phyloP scores from a whole-genome alignment of 2,329 filamentous ascomycete species.

The Colletotrichum liaoningense region DNA sequence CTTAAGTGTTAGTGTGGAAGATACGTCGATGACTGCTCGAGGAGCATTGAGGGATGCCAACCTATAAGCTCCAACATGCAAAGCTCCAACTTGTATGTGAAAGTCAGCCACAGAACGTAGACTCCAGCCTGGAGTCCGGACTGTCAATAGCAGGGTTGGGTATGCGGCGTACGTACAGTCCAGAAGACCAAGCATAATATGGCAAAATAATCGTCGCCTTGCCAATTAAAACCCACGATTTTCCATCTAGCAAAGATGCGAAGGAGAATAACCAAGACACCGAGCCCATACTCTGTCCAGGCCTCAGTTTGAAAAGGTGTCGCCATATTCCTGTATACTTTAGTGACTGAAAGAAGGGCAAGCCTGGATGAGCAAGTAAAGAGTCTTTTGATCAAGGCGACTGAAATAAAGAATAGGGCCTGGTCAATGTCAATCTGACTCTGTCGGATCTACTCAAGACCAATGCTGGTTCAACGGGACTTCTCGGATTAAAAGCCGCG shows the following conservation, averaged over 20 bases:
- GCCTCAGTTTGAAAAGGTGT: conserved; percentile 56
- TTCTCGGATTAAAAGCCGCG: conserved; percentile 20
- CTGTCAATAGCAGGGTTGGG: no score
- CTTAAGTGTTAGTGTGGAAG: neutral
- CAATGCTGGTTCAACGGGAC: neutral
- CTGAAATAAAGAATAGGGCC: neutral
- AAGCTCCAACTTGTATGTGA: neutral
- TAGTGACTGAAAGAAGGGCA: neutral
- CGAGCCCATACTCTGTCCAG: conserved; percentile 56
- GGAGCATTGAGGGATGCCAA: neutral
- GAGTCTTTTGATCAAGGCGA: neutral
- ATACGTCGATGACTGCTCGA: neutral
- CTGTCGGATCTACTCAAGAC: no score
- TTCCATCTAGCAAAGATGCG: conserved; percentile 53
- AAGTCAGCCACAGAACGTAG: neutral
- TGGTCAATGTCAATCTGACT: neutral
- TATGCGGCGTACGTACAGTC: conserved; percentile 43
- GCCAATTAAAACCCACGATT: conserved; percentile 52
- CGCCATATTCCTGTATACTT: conserved; percentile 38
- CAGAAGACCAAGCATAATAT: conserved; percentile 49
- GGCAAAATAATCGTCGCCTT: conserved; percentile 57
- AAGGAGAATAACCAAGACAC: conserved; percentile 48
- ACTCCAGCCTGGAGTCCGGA: no score
- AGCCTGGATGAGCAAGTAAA: neutral
- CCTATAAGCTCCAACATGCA: conserved; percentile 29